These are phyloP conservation scores for Malus orientalis DNA, from an alignment of 306 rosid genomes.

Conservation along the genomic window DNA sequence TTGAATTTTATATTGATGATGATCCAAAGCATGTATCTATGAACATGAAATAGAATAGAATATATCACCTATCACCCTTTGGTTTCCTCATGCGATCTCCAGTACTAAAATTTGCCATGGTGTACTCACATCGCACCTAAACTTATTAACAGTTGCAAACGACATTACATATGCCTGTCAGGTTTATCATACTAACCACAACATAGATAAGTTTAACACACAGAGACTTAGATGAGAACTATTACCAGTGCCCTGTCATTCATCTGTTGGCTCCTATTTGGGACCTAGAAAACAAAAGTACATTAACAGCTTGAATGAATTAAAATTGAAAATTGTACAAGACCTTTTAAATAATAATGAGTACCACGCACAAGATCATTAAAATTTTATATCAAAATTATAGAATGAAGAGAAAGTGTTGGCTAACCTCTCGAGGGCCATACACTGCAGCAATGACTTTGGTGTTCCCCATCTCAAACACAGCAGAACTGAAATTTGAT, in stretches of 20 bases:
- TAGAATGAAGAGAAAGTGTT: neutral
- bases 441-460: slow-evolving; percentile 89
- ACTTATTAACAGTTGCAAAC: neutral
- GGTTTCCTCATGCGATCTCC: slow-evolving; percentile 89
- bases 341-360: neutral
- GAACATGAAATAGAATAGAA: neutral
- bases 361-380: neutral
- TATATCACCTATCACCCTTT: slow-evolving; percentile 75
- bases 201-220: neutral
- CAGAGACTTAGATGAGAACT: neutral
- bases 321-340: neutral
- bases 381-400: neutral
- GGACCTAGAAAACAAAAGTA: slow-evolving; percentile 44
- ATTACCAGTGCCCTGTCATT: slow-evolving; percentile 67
- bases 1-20: neutral
- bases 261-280: slow-evolving; percentile 66
- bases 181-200: neutral
- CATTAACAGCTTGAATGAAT: neutral
- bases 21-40: neutral
- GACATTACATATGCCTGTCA: neutral
- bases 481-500: slow-evolving; percentile 50
- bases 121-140: slow-evolving; percentile 84
- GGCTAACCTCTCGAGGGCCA: slow-evolving; percentile 83
- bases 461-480: slow-evolving; percentile 93
- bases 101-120: slow-evolving; percentile 91